Evolutionary conservation across 257 asterid genomes (phyloP), one percentile per base, ranked within the genome.

Genomic region (Gentiana macrophylla): DNA sequence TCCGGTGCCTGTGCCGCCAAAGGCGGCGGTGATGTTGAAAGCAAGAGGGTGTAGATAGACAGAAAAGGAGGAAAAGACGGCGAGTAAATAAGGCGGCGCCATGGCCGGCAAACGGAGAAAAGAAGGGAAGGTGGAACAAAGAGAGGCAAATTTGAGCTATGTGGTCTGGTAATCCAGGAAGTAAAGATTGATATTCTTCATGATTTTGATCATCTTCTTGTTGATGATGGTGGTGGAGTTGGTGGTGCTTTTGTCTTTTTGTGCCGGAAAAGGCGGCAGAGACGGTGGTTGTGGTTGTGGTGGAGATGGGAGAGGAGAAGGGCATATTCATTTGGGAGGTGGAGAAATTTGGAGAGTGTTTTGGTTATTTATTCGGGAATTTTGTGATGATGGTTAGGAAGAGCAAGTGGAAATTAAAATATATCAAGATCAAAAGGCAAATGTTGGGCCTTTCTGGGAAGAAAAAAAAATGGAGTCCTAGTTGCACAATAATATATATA

Each of bases 141-240:
- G 84, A 76, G 35, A 89, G 86, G 60, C 86, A 83, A 55, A 73
- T 57, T 1, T 79, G 92, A 52, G 89, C 77, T 9, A 89, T 64
- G 62, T 83, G 77, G 63, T 85, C 89, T 2, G 97, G 94, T 62
- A 89, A 74, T 8, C 89, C 89, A 2, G 92, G 85, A n/a, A 89
- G 74, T 36, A 89, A 49, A 5, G 82, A 48, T 15, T 64, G 46
- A 35, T 49, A 4, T 32, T 33, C 37, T 24, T n/a, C 47, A 48
- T 50, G 24, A 24, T 24, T 24, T 24, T 24, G 24, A 24, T 24
- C 24, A 24, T 24, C 24, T 24, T 24, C 24, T 24, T 24, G 24
- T 69, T 35, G 75, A 70, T 43, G 76, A 59, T 8, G 67, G 33
- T 12, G 38, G 35, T 11, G 71, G 44, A n/a, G 5, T 55, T 53